Evolutionary conservation across 164 flowering plant genomes (phyloP), one percentile per base, ranked within the genome.

Genomic region (Nelumbo lutea): DNA sequence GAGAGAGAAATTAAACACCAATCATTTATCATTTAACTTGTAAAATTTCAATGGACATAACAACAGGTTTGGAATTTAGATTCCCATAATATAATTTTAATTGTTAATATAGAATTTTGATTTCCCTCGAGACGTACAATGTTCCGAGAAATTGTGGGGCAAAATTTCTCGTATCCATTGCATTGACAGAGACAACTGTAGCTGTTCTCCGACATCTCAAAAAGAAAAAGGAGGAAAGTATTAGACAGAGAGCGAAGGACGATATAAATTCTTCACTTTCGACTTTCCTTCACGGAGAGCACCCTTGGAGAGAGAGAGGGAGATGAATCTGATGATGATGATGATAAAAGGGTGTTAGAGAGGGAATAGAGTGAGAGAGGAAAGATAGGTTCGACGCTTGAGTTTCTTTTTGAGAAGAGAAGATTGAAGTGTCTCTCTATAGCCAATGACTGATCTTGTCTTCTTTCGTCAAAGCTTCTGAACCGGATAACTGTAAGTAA

Each of bases 331-430:
- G 27, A 27, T 27, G 27, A 27, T 27, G 27, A 27, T 27, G 27
- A 27, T 27, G 46, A 0, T 9, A 40, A 27, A 42, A 69, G 67
- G 62, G 53, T 59, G 2, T 27, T 42, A 65, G 42, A 59, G 42
- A 68, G 41, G 61, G 64, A 46, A 39, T 39, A 57, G 4, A 5
- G 42, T 3, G 62, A 41, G 45, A 43, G 56, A 41, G 11, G 44
- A 53, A 69, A 80, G 79, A 68, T 14, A 53, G 14, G 57, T 53
- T 53, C n/a, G 75, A 81, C 77, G 50, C 72, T 71, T 58, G 65
- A 10, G 7, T 72, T 66, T 64, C 68, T 59, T 72, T 72, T 68
- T 57, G 42, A 63, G 62, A 48, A 70, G 76, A 62, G 46, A 58
- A 7, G 38, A 48, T 43, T 10, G 56, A 50, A 55, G 13, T 27